Conservation (phyloP, 2,329 filamentous ascomycete species). For the Pseudomassariella vexata region DNA sequence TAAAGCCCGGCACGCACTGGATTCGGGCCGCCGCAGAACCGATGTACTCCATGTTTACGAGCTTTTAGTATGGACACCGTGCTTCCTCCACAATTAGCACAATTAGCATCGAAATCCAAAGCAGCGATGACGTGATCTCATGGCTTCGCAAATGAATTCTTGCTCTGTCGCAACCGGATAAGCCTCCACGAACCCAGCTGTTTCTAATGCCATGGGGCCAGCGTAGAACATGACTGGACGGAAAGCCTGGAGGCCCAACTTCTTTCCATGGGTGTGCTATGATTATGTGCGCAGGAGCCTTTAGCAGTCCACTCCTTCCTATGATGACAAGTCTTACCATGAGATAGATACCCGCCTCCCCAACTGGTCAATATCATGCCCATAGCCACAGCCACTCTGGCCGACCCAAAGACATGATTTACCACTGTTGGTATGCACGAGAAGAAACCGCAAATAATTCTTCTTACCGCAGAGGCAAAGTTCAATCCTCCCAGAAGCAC, state of each 20-base stretch:
- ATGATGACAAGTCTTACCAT: conserved; percentile 40
- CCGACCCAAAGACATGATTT: conserved; percentile 36
- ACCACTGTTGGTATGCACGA: conserved; percentile 43
- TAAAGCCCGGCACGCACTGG: too few species aligned
- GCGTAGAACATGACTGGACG: conserved; percentile 59
- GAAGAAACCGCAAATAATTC: conserved; percentile 36
- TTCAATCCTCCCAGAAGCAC: conserved; percentile 35
- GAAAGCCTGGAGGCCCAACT: conserved; percentile 44
- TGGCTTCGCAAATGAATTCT: too few species aligned
- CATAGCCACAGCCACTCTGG: conserved; percentile 37
- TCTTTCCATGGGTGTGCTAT: conserved; percentile 45
- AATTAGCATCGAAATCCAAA: too few species aligned
- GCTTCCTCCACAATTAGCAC: too few species aligned
- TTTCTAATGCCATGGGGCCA: too few species aligned
- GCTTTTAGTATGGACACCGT: too few species aligned
- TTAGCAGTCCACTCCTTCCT: too few species aligned
- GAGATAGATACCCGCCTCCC: conserved; percentile 42
- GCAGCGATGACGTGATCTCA: too few species aligned
- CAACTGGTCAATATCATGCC: conserved; percentile 43
- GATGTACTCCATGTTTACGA: too few species aligned
- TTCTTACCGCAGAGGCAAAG: conserved; percentile 40
- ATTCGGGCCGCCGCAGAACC: too few species aligned
- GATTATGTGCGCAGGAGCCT: conserved; percentile 40
- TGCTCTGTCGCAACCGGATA: too few species aligned
- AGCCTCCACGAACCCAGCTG: too few species aligned